Conservation (phyloP, 2,329 filamentous ascomycete genomes). For the Fusarium sp. region DNA sequence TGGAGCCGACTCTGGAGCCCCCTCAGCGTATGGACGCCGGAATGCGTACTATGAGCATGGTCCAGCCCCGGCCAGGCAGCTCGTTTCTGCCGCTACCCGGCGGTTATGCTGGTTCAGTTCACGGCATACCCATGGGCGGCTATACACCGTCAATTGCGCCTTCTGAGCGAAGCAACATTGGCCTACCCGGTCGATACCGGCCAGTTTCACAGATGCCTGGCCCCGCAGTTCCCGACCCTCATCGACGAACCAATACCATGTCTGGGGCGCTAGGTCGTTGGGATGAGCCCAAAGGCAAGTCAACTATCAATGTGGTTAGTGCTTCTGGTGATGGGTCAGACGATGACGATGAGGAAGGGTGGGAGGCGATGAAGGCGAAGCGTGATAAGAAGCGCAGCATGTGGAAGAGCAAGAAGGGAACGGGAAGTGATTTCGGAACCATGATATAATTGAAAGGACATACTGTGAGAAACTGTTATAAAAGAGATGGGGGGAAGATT, state of each 20-base stretch:
- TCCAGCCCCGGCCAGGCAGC: slow-evolving; percentile 72
- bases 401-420: slow-evolving; percentile 73
- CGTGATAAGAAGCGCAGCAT: slow-evolving; percentile 75
- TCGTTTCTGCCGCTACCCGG: slow-evolving; percentile 67
- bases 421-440: slow-evolving; percentile 62
- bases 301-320: slow-evolving; percentile 56
- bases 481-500: slow-evolving; percentile 47
- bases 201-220: slow-evolving; percentile 79
- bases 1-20: slow-evolving; percentile 61
- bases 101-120: slow-evolving; percentile 51
- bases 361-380: slow-evolving; percentile 78
- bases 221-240: slow-evolving; percentile 48
- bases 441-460: slow-evolving; percentile 56
- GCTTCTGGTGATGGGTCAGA: slow-evolving; percentile 59
- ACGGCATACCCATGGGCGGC: slow-evolving; percentile 64
- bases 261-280: slow-evolving; percentile 51
- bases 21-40: slow-evolving; percentile 58
- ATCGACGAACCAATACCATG: slow-evolving; percentile 54
- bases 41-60: slow-evolving; percentile 85
- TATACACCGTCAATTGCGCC: slow-evolving; percentile 95
- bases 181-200: slow-evolving; percentile 88
- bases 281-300: slow-evolving; percentile 52
- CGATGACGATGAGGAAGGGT: slow-evolving; percentile 76
- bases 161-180: slow-evolving; percentile 94
- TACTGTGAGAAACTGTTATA: slow-evolving; percentile 34